A percentile compares a stretch with the other conserved stretches of the same genome.
Evolutionary conservation across 2,329 filamentous ascomycete genomes (phyloP).

Genomic region (Alternaria sp.): DNA sequence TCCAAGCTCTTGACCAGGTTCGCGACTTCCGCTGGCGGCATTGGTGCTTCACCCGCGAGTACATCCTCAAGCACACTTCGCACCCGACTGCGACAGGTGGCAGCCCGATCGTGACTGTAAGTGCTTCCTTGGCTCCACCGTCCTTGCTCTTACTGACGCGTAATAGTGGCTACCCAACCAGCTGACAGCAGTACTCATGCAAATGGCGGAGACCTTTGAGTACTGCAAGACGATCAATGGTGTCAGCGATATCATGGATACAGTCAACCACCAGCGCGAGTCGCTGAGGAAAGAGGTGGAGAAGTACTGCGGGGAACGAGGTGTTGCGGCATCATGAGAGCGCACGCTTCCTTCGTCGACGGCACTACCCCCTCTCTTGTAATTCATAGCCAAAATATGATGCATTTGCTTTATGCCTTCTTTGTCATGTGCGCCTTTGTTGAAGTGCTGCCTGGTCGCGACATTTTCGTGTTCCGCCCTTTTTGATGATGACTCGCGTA

Average conservation of each 20-base stretch:
- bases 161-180: constrained; percentile 78
- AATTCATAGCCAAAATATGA: not conserved
- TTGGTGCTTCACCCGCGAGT: constrained; percentile 85
- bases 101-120: constrained; percentile 75
- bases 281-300: constrained; percentile 75
- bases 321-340: constrained; percentile 40
- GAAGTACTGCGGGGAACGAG: constrained; percentile 73
- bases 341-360: not conserved
- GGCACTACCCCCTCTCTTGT: not conserved
- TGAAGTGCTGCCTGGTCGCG: not conserved
- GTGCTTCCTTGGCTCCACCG: constrained; percentile 10
- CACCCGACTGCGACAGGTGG: constrained; percentile 83
- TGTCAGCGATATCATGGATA: constrained; percentile 71
- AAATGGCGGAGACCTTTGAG: constrained; percentile 69
- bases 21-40: constrained; percentile 83
- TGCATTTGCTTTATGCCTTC: not conserved
- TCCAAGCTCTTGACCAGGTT: constrained; percentile 70
- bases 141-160: constrained; percentile 8
- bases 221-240: constrained; percentile 54
- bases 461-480: constrained; percentile 32
- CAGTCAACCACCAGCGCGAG: constrained; percentile 67
- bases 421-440: not conserved
- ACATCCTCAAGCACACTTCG: constrained; percentile 77
- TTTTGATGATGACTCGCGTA: constrained; percentile 2
- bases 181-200: constrained; percentile 72